phyloP scores from a whole-genome alignment of 805 yeast genomes.

The Blastobotrys attinorum region DNA sequence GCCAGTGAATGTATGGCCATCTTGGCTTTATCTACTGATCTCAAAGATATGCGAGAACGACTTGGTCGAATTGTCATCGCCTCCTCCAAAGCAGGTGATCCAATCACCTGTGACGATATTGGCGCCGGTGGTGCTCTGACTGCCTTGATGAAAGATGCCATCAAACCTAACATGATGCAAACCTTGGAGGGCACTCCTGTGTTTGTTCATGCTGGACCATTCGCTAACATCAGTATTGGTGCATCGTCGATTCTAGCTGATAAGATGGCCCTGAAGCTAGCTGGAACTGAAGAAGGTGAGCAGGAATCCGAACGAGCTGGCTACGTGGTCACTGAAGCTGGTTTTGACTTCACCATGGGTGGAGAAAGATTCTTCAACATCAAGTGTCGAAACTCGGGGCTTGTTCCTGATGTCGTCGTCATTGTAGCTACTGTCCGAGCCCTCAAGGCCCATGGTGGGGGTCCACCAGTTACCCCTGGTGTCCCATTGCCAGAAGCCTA shows the following conservation, averaged over 20 bases:
- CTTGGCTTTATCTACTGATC: slow-evolving; percentile 69
- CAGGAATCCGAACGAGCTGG: slow-evolving; percentile 40
- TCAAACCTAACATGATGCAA: slow-evolving; percentile 95
- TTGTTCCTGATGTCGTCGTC: slow-evolving; percentile 82
- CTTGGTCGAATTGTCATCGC: slow-evolving; percentile 88
- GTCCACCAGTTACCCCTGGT: slow-evolving; percentile 94
- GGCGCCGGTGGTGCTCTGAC: slow-evolving; percentile 95
- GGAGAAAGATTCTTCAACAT: slow-evolving; percentile 96
- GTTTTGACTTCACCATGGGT: slow-evolving; percentile 98
- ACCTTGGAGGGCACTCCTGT: slow-evolving; percentile 97
- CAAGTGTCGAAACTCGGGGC: slow-evolving; percentile 90
- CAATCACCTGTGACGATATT: slow-evolving; percentile 89
- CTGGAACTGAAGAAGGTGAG: slow-evolving; percentile 53
- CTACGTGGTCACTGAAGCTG: slow-evolving; percentile 94
- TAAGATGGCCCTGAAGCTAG: slow-evolving; percentile 82
- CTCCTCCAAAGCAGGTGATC: slow-evolving; percentile 62
- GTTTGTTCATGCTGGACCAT: slow-evolving; percentile 97
- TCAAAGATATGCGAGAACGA: slow-evolving; percentile 78
- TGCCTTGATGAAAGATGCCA: slow-evolving; percentile 89
- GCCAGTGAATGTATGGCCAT: slow-evolving; percentile 97
- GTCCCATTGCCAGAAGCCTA: slow-evolving; percentile 78
- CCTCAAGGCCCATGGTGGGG: slow-evolving; percentile 93
- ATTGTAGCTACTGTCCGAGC: slow-evolving; percentile 96
- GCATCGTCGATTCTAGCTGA: slow-evolving; percentile 94
- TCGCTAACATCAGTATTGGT: slow-evolving; percentile 95